Conservation (phyloP, 2,329 filamentous ascomycete species). For the Botrytis porri region DNA sequence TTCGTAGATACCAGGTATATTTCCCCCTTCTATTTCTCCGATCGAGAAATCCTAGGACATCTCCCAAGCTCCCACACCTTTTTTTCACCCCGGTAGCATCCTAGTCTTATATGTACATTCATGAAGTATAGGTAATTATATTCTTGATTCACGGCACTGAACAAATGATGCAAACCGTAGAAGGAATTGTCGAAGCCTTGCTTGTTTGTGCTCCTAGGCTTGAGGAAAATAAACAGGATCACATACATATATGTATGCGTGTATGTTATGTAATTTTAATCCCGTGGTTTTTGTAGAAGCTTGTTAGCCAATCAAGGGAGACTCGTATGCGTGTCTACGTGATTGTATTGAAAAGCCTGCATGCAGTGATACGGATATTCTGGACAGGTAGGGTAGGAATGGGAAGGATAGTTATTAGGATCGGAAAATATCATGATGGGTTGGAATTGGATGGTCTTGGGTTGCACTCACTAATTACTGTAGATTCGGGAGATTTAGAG, state of each 20-base stretch:
- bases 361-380: neutral
- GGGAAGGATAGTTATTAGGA: neutral
- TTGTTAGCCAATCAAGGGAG: neutral
- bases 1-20: neutral
- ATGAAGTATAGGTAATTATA: too few species aligned
- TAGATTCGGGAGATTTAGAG: neutral
- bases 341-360: neutral
- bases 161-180: too few species aligned
- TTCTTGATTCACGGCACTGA: neutral
- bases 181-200: neutral
- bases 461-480: neutral
- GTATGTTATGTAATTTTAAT: neutral
- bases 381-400: neutral
- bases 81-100: neutral
- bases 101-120: neutral
- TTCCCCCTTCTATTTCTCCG: neutral
- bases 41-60: neutral
- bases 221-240: neutral
- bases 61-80: neutral
- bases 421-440: neutral
- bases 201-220: neutral
- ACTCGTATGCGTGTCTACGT: fast-evolving
- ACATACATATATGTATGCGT: neutral
- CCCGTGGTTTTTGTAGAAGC: neutral
- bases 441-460: neutral